Evolutionary conservation across 2,329 filamentous ascomycete genomes (phyloP).

Genomic region (Calonectria pseudoturangicola): DNA sequence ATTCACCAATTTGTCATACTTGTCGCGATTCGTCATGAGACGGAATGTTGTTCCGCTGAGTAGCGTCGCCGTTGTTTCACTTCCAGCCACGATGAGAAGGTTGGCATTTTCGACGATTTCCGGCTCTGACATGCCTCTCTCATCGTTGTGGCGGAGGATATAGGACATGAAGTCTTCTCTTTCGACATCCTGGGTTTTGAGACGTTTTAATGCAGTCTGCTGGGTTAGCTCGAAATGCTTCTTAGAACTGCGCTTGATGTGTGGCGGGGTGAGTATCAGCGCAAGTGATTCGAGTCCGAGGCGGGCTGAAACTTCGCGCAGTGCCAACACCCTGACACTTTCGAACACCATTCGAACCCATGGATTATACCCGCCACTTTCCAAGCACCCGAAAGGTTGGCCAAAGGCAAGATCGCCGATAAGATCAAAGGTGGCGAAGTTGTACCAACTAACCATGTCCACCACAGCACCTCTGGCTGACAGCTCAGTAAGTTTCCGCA

Average conservation of each 20-base stretch:
- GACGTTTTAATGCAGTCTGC: background rate
- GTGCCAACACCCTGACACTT: background rate
- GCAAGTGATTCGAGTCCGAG: background rate
- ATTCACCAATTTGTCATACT: background rate
- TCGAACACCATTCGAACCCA: slow-evolving; percentile 10
- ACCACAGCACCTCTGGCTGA: background rate
- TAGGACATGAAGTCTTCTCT: slow-evolving; percentile 12
- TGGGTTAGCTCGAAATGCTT: background rate
- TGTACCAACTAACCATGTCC: background rate
- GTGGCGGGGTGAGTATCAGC: background rate
- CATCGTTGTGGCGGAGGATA: slow-evolving; percentile 8
- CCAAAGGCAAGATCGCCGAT: slow-evolving; percentile 10
- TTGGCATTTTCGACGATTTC: slow-evolving; percentile 8
- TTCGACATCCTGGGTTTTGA: background rate
- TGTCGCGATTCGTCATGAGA: slow-evolving; percentile 15
- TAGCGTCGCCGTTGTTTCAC: background rate
- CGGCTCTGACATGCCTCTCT: slow-evolving; percentile 1
- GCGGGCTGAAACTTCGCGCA: background rate
- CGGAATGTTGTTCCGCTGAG: slow-evolving; percentile 2
- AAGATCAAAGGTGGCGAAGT: slow-evolving; percentile 8
- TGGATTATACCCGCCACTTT: slow-evolving; percentile 1
- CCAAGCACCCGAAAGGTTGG: background rate
- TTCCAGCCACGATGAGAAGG: slow-evolving; percentile 2
- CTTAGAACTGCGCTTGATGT: background rate
- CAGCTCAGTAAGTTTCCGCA: background rate